Base-by-base conservation (phyloP, 2,329 filamentous ascomycete species). In the Botrytis aclada region DNA sequence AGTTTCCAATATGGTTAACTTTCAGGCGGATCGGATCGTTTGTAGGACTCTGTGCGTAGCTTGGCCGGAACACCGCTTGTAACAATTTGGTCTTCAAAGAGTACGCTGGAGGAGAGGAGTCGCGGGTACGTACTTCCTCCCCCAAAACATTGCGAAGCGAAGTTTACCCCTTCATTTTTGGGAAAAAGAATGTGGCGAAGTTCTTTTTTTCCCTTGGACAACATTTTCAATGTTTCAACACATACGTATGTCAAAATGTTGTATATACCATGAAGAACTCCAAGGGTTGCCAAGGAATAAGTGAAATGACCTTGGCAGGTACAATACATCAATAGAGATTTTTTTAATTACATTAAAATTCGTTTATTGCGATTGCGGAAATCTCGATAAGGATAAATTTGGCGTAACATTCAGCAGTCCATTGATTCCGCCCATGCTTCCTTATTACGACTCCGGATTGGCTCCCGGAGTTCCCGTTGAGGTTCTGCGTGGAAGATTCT, bases 11-110 rank as follows among this genome's bases (percentile, higher is more conserved):
- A 34, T 22, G 29, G 43, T 34, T 47, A 47, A 25, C 41, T 37
- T 65, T 29, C 51, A 39, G 51, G 64, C 64, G 64, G 45, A 54
- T 41, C 64, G 64, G 34, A 41, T 67, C 32, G 64, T 54, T 54
- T 54, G 45, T 54, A 39, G 34, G 16, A 67, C 64, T 54, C 34
- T 56, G 65, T 67, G 65, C 45, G 34, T 54, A 41, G 12, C 65
- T 56, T 67, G 47, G 65, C 65, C 65, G 65, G 65, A 67, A 67
- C 65, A 67, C 34, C n/a, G 65, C 65, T 67, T 56, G 65, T 67
- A 29, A 56, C 34, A 37, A 67, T 54, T 67, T 54, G 43, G 12
- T 37, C 22, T 37, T 39, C 43, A 34, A 66, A 66, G 45, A 39
- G 60, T 62, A 62, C 41, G 14, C 16, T 43, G 37, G 47, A 67